Base-by-base conservation (phyloP, 106 monocot genomes). In the Acorus gramineus region DNA sequence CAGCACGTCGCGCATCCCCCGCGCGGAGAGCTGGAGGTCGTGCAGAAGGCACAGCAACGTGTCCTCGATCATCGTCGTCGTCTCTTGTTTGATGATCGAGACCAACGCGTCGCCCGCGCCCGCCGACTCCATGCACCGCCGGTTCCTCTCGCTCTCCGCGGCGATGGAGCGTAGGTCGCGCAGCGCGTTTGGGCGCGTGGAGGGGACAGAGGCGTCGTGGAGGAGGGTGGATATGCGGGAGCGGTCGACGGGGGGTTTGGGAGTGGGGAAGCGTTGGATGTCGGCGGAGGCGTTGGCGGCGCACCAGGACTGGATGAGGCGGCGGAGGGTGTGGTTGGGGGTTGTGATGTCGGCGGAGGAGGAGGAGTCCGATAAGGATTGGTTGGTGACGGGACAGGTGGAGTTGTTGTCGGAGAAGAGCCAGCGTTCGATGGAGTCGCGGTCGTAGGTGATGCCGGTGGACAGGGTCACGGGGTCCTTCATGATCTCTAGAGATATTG, bases 371-470 rank as follows among this genome's bases (percentile, higher is more conserved):
- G 61, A 42, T 3, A 89, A 45, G 2, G 44, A 42, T 11, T 79
- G 89, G 14, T 83, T 89, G 59, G 89, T 93, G 9, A 81, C 64
- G 3, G 93, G 89, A 57, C 93, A 93, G 3, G 57, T 77, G 54
- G 56, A 11, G 52, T 71, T 71, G 11, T 67, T 72, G 63, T 62
- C 69, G 65, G 73, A 42, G 79, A 73, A 86, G 3, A 94, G 4
- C 93, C 93, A 94, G 11, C 70, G 60, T 66, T 89, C 86, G 80
- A 94, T 94, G 79, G 63, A 76, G 45, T 69, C 64, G 44, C 89
- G 82, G 13, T 93, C 93, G 79, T 86, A 94, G 67, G 89, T 86
- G 71, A 94, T 82, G 49, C 93, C 89, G 65, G 86, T 89, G 51
- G 84, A 43, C 44, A 84, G 66, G n/a, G 82, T 90, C 8, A 94